Base-by-base conservation (phyloP, 805 yeast genomes). In the Yueomyces sp. region DNA sequence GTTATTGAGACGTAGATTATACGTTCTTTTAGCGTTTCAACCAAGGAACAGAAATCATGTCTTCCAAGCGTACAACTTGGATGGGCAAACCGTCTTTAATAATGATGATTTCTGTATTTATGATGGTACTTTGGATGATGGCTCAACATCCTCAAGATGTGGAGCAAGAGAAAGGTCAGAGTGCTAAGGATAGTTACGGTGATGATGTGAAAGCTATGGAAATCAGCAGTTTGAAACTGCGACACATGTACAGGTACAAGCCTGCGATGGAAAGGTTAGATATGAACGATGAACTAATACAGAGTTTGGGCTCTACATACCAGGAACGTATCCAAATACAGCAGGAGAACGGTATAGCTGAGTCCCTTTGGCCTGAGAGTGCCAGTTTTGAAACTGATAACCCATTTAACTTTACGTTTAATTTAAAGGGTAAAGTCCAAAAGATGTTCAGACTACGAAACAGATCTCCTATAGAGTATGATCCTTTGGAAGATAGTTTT, bases 401-500 rank as follows among this genome's bases (percentile, higher is more conserved):
- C 34, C 64, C 64, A 1, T 56, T 59, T 38, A 44, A 36, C 9
- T 53, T 45, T 42, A 44, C 46, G 28, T 58, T 57, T 40, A 32
- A 42, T 1, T 32, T 60, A 29, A 41, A 44, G 4, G 30, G 45
- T 3, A 40, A 43, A 4, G 42, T 34, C 2, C 51, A 55, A 12
- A 40, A 36, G 3, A 44, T 65, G 45, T 62, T 56, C 37, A 57
- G 84, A 42, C 48, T 78, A 49, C 52, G 52, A 2, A 60, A 71
- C 36, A 59, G 81, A 26, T 60, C 67, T 39, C 88, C 88, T 0
- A 77, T 74, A 39, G 75, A 72, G 54, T 30, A 6, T 30, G 37
- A 34, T 34, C 34, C 7, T 11, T 65, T 85, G 45, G 87, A 82
- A 54, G 70, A 81, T 2, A 83, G 80, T 56, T 57, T 84, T 40